phyloP scores from a whole-genome alignment of 495 filamentous ascomycete species.

The Aspergillus homomorphus region DNA sequence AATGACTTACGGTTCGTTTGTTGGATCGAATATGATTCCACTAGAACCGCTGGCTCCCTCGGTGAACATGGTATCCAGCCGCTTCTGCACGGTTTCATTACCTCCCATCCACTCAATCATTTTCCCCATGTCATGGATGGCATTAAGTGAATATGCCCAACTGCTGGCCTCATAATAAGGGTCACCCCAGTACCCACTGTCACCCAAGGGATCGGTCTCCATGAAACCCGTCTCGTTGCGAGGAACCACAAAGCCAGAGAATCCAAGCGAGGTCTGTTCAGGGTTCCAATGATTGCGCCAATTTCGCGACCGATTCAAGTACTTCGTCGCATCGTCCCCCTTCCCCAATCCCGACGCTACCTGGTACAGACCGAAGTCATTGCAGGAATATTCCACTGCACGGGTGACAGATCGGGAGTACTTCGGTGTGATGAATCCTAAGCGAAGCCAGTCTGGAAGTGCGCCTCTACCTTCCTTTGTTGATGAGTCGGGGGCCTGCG shows the following conservation, averaged over 20 bases:
- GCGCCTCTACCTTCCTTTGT: conserved; percentile 71
- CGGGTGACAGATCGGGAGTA: conserved; percentile 61
- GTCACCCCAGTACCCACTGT: conserved; percentile 61
- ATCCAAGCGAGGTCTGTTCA: conserved; percentile 49
- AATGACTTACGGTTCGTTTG: conserved; percentile 58
- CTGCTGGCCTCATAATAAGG: conserved; percentile 63
- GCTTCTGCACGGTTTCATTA: conserved; percentile 25
- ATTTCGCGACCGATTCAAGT: conserved; percentile 61
- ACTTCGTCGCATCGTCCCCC: conserved; percentile 51
- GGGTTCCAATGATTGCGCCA: conserved; percentile 75
- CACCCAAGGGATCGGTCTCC: conserved; percentile 50
- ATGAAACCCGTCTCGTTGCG: conserved; percentile 55
- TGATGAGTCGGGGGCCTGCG: conserved; percentile 56
- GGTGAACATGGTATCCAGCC: conserved; percentile 45
- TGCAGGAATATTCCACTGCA: conserved; percentile 65
- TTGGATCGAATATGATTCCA: conserved; percentile 61
- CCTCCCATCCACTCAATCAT: conserved; percentile 60
- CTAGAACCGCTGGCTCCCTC: conserved; percentile 48
- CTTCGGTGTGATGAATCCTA: conserved; percentile 62
- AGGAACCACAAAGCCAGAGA: conserved; percentile 65
- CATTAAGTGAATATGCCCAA: conserved; percentile 69
- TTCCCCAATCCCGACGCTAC: conserved; percentile 53
- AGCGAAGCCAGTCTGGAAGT: conserved; percentile 63
- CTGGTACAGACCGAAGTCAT: conserved; percentile 63
- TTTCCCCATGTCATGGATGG: conserved; percentile 62